Conservation (phyloP, 2,329 filamentous ascomycete species). For the Venturia aucupariae region DNA sequence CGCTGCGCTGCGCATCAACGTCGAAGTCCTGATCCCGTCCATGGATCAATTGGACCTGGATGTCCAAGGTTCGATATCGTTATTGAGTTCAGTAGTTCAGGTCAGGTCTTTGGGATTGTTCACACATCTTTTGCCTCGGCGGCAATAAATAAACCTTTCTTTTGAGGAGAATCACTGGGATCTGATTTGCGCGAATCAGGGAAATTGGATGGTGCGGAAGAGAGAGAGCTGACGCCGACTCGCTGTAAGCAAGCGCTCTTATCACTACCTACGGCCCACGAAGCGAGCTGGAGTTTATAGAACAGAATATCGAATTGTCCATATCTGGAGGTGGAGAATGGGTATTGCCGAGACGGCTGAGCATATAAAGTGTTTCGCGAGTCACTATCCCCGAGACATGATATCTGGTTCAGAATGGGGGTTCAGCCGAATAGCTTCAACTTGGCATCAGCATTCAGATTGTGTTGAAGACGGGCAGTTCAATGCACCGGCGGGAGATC, state of each 20-base stretch:
- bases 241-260: neutral
- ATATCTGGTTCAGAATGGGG: neutral
- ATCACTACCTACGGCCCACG: too few relatives aligned
- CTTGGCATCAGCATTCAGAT: neutral
- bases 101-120: too few relatives aligned
- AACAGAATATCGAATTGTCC: neutral
- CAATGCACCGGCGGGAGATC: neutral
- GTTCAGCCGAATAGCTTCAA: neutral
- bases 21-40: neutral
- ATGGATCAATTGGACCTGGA: neutral
- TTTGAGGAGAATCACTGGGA: neutral
- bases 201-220: neutral
- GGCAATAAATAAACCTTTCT: neutral
- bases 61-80: neutral
- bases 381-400: neutral
- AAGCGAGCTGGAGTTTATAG: neutral
- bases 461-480: neutral
- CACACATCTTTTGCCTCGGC: neutral
- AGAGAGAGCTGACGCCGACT: neutral
- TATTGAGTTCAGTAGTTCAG: too few relatives aligned
- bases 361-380: neutral
- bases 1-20: neutral
- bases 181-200: neutral
- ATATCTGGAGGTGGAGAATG: neutral
- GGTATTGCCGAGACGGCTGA: neutral